Base-by-base conservation (phyloP, 345 rosid genomes). In the Eucalyptus polybractea region DNA sequence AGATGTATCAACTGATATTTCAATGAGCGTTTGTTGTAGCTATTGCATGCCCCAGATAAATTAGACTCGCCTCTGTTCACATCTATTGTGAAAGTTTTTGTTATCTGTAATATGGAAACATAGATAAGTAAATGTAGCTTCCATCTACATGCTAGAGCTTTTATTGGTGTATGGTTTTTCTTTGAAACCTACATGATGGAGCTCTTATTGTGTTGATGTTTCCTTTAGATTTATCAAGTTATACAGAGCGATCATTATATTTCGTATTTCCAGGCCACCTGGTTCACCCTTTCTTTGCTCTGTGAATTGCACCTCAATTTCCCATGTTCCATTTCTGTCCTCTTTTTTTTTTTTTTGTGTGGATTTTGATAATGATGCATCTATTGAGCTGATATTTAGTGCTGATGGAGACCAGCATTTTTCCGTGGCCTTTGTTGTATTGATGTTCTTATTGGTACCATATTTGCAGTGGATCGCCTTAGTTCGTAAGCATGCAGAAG, bases 381-480 rank as follows among this genome's bases (percentile, higher is more conserved):
- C 15, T 13, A 37, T 76, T 40, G 83, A 21, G 47, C 83, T 76
- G 47, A 76, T 76, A 76, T 76, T 37, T 76, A 21, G 83, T 76
- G 83, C 29, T 40, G 47, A 76, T 40, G 16, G 83, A 37, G 47
- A 76, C 27, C 11, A 21, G 27, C 45, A 21, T 76, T 76, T 69
- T 76, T 76, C 83, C 4, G 27, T 76, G 83, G 83, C 27, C 45
- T 76, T 76, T 44, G 14, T 76, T 37, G 14, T 76, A 37, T 21
- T 37, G 42, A 76, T 40, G 45, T 76, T 76, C 83, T 40, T 21
- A 44, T 65, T 89, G 86, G 31, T 87, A 22, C 81, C 86, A 19
- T 42, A 31, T 89, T 93, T 92, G 89, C 93, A 97, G 99, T 97
- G 99, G 99, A 93, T 97, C 29, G 88, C 98, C 88, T 89, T 97